These are phyloP conservation scores for Dichotomocladium elegans DNA, from an alignment of 371 early-diverging fungal species.

Conservation along the genomic window DNA sequence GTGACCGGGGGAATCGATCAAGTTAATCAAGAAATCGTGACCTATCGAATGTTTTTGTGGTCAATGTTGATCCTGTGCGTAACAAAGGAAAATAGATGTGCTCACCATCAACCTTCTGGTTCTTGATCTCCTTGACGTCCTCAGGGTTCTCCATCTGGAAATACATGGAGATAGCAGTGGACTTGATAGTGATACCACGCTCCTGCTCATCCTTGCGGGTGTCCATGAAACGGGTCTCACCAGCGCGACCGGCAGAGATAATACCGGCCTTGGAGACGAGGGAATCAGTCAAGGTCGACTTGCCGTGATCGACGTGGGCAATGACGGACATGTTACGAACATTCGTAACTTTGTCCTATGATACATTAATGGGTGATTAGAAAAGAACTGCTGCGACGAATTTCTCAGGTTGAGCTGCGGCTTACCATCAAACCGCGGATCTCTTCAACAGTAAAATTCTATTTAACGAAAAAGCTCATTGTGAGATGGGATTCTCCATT, in stretches of 20 bases:
- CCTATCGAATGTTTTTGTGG: conserved; percentile 3
- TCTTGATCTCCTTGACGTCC: conserved; percentile 79
- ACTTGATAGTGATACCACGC: conserved; percentile 99
- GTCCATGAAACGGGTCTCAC: conserved; percentile 96
- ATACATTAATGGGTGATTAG: background rate
- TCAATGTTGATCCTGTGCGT: too few relatives aligned
- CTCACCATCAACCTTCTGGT: conserved; percentile 78
- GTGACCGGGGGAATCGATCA: conserved; percentile 99
- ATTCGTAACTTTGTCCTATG: conserved; percentile 55
- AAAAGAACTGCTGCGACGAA: background rate
- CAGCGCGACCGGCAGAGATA: conserved; percentile 92
- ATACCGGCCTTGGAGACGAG: conserved; percentile 98
- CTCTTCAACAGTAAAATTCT: conserved; percentile 40
- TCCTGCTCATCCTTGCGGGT: conserved; percentile 98
- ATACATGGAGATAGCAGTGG: conserved; percentile 98
- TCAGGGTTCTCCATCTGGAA: conserved; percentile 83
- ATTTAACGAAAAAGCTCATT: background rate
- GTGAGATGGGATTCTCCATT: background rate
- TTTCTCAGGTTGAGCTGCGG: background rate
- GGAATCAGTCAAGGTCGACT: conserved; percentile 95
- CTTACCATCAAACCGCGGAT: conserved; percentile 48
- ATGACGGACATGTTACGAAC: conserved; percentile 99
- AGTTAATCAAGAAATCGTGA: conserved; percentile 92
- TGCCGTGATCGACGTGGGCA: conserved; percentile 98
- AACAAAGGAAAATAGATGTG: too few relatives aligned